phyloP scores from a whole-genome alignment of 495 filamentous ascomycete species.

The Parathielavia hyrcaniae region DNA sequence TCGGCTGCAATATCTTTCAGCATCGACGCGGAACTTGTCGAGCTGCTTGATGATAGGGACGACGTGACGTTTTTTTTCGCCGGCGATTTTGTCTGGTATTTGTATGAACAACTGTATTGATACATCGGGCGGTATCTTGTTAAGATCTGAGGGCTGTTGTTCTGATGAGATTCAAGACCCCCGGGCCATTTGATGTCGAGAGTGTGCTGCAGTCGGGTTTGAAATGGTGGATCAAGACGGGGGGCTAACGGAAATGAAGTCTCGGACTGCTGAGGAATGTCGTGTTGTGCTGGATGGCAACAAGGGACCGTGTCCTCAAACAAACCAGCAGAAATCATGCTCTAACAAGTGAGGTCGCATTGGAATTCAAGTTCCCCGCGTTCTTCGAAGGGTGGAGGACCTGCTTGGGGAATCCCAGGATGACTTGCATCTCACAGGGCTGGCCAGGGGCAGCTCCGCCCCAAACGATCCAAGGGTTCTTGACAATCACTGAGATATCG shows the following conservation, averaged over 20 bases:
- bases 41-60: background rate
- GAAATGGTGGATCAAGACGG: background rate
- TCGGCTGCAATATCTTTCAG: background rate
- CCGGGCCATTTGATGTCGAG: background rate
- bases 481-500: too few species aligned
- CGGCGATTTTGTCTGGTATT: slow-evolving; percentile 1
- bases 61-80: background rate
- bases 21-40: background rate
- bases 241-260: background rate
- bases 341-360: background rate
- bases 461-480: too few species aligned
- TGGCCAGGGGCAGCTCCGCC: background rate
- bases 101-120: slow-evolving; percentile 20
- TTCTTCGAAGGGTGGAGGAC: too few species aligned
- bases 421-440: slow-evolving; percentile 7
- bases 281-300: background rate
- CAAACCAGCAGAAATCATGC: slow-evolving; percentile 8
- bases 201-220: background rate
- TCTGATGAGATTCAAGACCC: background rate
- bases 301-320: background rate
- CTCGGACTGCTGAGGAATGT: background rate
- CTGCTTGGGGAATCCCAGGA: background rate
- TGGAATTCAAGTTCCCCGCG: background rate
- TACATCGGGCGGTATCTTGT: background rate
- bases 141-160: background rate